Evolutionary conservation across 2,329 filamentous ascomycete genomes (phyloP).

Genomic region (Neoscytalidium dimidiatum): DNA sequence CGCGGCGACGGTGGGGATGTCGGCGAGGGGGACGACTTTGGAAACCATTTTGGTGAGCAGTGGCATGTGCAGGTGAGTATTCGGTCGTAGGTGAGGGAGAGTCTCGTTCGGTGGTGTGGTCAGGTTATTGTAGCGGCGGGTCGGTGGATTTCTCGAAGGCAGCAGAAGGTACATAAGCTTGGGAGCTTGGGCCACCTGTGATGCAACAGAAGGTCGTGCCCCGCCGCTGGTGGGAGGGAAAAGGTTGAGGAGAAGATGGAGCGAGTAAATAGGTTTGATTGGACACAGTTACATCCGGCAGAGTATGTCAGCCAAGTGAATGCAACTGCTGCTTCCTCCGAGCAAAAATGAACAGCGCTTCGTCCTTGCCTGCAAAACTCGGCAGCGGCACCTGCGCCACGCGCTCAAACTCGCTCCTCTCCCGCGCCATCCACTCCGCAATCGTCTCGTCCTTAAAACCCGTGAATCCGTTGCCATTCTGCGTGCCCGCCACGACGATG

Average conservation of each 20-base stretch:
- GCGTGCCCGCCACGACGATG: conserved; percentile 72
- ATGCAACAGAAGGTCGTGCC: background rate
- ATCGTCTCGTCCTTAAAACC: conserved; percentile 65
- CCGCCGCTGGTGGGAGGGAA: background rate
- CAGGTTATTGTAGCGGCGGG: background rate
- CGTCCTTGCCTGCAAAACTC: conserved; percentile 76
- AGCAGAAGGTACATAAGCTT: background rate
- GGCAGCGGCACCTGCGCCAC: conserved; percentile 67
- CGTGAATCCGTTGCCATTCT: conserved; percentile 75
- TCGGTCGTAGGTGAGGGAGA: background rate
- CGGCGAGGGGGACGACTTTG: conserved; percentile 43
- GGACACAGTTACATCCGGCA: background rate
- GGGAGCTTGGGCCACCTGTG: conserved; percentile 13
- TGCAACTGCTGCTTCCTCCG: conserved; percentile 27
- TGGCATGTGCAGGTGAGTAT: background rate
- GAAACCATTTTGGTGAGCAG: conserved; percentile 3
- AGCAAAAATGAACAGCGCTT: conserved; percentile 69
- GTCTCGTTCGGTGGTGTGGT: background rate
- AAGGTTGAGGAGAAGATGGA: background rate
- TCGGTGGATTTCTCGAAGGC: background rate
- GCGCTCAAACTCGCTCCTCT: conserved; percentile 60
- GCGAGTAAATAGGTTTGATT: background rate
- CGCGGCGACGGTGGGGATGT: conserved; percentile 65
- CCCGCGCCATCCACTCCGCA: conserved; percentile 65
- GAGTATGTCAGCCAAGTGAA: background rate